Evolutionary conservation across 306 rosid species (phyloP), one percentile per base, ranked within the genome.

Genomic region (Castanopsis chinensis): DNA sequence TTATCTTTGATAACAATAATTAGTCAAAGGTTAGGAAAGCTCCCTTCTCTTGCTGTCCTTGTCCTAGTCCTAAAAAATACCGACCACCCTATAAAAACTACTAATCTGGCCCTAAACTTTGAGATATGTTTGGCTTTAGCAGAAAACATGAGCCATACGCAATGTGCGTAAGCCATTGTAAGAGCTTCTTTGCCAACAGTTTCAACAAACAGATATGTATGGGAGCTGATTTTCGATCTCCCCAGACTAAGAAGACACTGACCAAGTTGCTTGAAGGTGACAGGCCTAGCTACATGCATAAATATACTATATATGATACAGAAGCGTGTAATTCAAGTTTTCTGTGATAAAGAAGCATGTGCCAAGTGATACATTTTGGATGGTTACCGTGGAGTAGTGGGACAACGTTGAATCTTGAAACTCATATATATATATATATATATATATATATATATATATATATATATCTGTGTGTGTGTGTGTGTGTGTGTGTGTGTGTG

Each of bases 291-390:
- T n/a, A 9, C 72, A 27, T 5, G 33, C 18, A 27, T 33, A 17
- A 25, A 41, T 41, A 41, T 8, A 41, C 7, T 8, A 41, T 41
- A 2, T 41, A 41, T 41, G 11, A 41, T 41, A 41, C 11, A 41
- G 45, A 41, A 41, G 45, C 45, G 45, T 41, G 45, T 41, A 49
- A 49, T 15, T 64, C 61, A 52, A 33, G 17, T 18, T 15, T 17
- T 59, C 30, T 37, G 9, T 9, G 55, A n/a, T 60, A 77, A 74
- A 74, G 86, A 78, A 53, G 74, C 82, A 72, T 55, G 21, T 49
- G 33, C 84, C 79, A 81, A 78, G 75, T 77, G 5, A 37, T 81
- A 3, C 58, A 67, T 65, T 65, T 25, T 86, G 75, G 86, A 79
- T 64, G 78, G 78, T 82, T 52, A 27, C 55, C 41, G 86, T 45